Evolutionary conservation across 768 basidiomycete genomes (phyloP), one percentile per base, ranked within the genome.

Genomic region (Rhodosporidiobolus odoratus): DNA sequence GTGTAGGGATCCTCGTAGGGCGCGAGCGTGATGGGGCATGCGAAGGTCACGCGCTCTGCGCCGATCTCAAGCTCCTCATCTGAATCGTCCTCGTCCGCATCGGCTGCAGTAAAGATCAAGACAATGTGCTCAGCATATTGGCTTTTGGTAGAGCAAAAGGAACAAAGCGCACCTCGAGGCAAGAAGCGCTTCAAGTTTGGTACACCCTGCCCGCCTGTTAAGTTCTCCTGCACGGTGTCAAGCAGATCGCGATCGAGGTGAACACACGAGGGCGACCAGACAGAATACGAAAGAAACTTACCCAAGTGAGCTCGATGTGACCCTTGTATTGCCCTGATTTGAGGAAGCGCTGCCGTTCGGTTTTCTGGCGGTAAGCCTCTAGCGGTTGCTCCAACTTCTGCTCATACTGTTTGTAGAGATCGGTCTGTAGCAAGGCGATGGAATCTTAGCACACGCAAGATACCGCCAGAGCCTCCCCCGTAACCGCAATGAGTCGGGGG

Each of bases 31-130:
- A 98, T 81, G 3, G 92, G 93, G 75, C 92, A 95, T 65, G 86
- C 88, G 82, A 87, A 91, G 75, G 87, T 87, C 76, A 90, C 89
- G 10, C 87, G 89, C 37, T 87, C 84, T 34, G 91, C 92, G 62
- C 94, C 94, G 59, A 95, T 82, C 79, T 92, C 89, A 40, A 98
- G 80, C 19, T 96, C 94, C 62, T 92, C 90, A 40, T 94, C 93
- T 61, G 87, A 87, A 66, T 90, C 90, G 63, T 88, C 90, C 38
- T 84, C 86, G 71, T 92, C 91, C 16, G 86, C 90, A 50, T 85
- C 83, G 84, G 92, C 92, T 92, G 78, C n/a, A 21, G 38, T 25
- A 27, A 9, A 0, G 43, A 37, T 15, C 21, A 5, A 16, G 32
- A 56, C 12, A 4, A 32, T 32, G 47, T 8, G 25, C n/a, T 53